Evolutionary conservation across 176 grass and related monocot genomes (phyloP), one percentile per base, ranked within the genome.

Genomic region (Oryza nivara): DNA sequence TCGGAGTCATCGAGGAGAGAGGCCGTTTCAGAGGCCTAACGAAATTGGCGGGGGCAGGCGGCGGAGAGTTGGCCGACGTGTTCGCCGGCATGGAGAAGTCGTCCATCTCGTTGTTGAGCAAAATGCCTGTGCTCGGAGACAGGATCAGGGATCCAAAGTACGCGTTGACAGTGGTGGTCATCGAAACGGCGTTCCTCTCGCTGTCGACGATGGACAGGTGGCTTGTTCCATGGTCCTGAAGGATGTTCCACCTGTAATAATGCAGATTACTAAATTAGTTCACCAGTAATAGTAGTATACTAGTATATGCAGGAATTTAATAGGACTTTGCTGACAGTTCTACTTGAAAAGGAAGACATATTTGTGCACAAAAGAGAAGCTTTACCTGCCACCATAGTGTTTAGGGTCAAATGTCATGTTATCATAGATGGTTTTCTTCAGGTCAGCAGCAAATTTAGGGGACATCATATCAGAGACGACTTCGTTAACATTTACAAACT

Each of bases 71-170:
- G 51, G 77, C 73, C 7, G 93, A 76, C 65, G 83, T 78, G 88
- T 80, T 92, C 9, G 30, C 51, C 5, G 89, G 93, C 68, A 98
- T 88, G 54, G 96, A 98, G 82, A 98, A 98, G 84, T 98, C 96
- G 45, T 98, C 96, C 96, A 98, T 98, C 88, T 98, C 96, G 81
- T 98, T 98, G 48, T 98, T 98, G 44, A 98, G 88, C 68, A 95
- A 65, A 26, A 98, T 87, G 20, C 93, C 96, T 0, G 96, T 98
- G 85, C 86, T 89, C 11, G 83, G 91, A 36, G 96, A 98, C 45
- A 92, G 11, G 84, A 95, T 92, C 17, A 90, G 85, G 7, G 96
- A 93, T 26, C 96, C 96, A 47, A 98, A 98, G 70, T 98, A 98
- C 1, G 85, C 16, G 56, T 95, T 98, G 11, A 98, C 91, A 23